These are phyloP conservation scores for Cryphonectria nitschkei DNA, from an alignment of 2,329 filamentous ascomycete species.

Conservation along the genomic window DNA sequence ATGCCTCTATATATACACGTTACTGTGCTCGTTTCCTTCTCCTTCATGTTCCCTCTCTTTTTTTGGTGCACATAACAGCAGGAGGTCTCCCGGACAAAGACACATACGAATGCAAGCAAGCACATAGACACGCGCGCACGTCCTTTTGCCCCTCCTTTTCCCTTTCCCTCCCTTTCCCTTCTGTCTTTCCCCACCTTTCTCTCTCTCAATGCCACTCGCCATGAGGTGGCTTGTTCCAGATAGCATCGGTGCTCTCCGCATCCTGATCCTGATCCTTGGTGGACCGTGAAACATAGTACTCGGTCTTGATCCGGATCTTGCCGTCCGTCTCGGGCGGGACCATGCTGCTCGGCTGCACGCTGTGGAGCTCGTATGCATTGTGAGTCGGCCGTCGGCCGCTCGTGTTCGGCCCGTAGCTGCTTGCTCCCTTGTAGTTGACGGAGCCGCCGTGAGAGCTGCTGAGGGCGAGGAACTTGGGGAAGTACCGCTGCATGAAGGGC, in stretches of 20 bases:
- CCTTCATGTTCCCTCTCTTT: neutral
- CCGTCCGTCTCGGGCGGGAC: neutral
- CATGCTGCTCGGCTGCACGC: constrained; percentile 7
- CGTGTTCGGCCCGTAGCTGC: neutral
- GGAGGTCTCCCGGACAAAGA: neutral
- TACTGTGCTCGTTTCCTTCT: neutral
- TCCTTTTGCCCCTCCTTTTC: neutral
- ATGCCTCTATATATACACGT: neutral
- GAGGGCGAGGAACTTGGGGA: neutral
- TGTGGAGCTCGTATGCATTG: constrained; percentile 6
- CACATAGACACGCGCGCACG: neutral
- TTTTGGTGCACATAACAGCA: neutral
- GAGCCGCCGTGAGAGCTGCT: neutral
- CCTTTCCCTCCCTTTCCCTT: neutral
- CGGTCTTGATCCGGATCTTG: constrained; percentile 1
- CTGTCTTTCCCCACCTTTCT: neutral
- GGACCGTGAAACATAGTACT: neutral
- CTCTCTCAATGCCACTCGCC: neutral
- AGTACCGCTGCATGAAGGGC: neutral
- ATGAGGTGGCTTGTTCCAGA: neutral
- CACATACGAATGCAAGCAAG: too few species aligned
- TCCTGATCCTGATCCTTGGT: neutral
- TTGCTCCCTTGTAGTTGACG: neutral
- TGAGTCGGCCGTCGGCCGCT: neutral
- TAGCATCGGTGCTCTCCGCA: neutral